Evolutionary conservation across 2,329 filamentous ascomycete genomes (phyloP), one percentile per base, ranked within the genome.

Genomic region (Lachnellula subtilissima): DNA sequence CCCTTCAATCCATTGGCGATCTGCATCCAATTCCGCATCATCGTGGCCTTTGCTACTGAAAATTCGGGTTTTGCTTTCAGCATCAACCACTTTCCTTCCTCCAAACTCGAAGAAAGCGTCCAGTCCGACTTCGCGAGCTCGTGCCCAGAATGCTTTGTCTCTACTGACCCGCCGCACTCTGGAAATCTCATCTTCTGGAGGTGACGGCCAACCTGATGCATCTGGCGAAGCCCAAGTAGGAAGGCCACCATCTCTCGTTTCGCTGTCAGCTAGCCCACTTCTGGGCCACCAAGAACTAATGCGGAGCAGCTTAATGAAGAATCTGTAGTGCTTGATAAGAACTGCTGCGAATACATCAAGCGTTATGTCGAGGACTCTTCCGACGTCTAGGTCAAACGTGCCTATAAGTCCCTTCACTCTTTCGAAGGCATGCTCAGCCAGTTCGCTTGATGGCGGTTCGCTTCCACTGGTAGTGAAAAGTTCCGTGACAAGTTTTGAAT

Each of bases 211-310:
- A 7, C 81, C 78, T 5, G 78, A 70, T 47, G 84, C 89, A 14
- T 82, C 83, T 11, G 92, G 91, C 23, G 89, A 75, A 14, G 92
- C 92, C 93, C 94, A 97, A 28, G 78, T 78, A 0, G 93, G 94
- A n/a, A 97, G 76, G 0, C 89, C 87, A 3, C 81, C 81, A 14
- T 81, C 75, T 48, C 69, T 46, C 70, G 66, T 48, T 68, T 69
- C 62, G 68, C 64, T 75, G 47, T 82, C 74, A 22, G 75, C 73
- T 45, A 79, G 75, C 11, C 77, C 69, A 35, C 83, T 84, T 50
- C 86, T 84, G 1, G 94, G 94, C 94, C 94, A 99, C 94, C 94
- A 99, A 23, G 93, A 96, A 74, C 93, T 97, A 56, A 86, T 85
- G 56, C 93, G 83, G 23, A 99, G 78, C 48, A 97, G 86, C 70